Conservation (phyloP, 345 rosid genomes). For the Salix arbutifolia region DNA sequence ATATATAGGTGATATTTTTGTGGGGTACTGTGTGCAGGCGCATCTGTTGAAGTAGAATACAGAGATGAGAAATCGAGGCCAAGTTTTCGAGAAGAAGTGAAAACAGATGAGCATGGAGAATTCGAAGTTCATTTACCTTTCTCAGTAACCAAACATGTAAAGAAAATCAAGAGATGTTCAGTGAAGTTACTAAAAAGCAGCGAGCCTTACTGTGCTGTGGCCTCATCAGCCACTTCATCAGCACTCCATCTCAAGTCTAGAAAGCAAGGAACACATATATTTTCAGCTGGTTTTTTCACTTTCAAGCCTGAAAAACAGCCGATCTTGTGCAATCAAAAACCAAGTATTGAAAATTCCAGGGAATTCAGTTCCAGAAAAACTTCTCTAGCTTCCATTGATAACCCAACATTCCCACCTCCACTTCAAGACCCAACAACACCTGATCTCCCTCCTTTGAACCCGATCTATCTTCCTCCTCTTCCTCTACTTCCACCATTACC, state of each 20-base stretch:
- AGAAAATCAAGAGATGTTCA: constrained; percentile 59
- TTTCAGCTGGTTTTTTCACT: constrained; percentile 89
- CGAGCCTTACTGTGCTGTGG: constrained; percentile 66
- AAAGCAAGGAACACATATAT: constrained; percentile 47
- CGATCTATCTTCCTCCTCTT: constrained; percentile 24
- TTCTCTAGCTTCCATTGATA: not conserved
- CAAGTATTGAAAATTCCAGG: constrained; percentile 17
- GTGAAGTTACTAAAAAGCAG: constrained; percentile 67
- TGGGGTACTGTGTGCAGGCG: constrained; percentile 45
- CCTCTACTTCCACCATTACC: constrained; percentile 53
- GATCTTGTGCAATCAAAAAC: constrained; percentile 54
- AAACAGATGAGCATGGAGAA: constrained; percentile 64
- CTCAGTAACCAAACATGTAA: constrained; percentile 59
- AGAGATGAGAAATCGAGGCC: constrained; percentile 37
- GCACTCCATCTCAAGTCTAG: constrained; percentile 52
- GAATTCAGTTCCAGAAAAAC: constrained; percentile 14
- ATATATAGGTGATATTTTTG: not conserved
- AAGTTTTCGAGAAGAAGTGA: constrained; percentile 52
- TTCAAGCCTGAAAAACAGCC: constrained; percentile 76
- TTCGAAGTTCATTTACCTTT: constrained; percentile 64
- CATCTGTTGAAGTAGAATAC: constrained; percentile 74
- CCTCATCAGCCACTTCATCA: constrained; percentile 63
- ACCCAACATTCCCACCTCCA: constrained; percentile 41
- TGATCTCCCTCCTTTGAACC: constrained; percentile 15
- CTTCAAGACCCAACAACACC: constrained; percentile 32